Base-by-base conservation (phyloP, 495 filamentous ascomycete species). In the Talaromyces adpressus region DNA sequence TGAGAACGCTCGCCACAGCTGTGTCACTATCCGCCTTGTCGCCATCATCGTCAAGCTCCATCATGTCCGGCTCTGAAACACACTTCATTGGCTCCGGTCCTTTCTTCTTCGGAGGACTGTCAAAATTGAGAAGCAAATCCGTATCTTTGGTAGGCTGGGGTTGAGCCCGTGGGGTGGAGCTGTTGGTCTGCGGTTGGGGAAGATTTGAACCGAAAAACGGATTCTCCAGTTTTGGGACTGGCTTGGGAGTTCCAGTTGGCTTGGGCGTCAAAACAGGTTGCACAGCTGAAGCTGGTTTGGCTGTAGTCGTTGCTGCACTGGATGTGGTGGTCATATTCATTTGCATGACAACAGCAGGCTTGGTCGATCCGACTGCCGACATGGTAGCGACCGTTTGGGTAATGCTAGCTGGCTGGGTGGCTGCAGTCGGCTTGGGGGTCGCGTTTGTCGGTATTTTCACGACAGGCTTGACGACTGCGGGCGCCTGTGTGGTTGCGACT, bases 171-270 rank as follows among this genome's bases (percentile, higher is more conserved):
- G 5, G 23, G 12, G n/a, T 16, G n/a, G 14, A 22, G 22, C 9
- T 61, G 22, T 25, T 49, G n/a, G 39, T 14, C 41, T 14, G 61
- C 41, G 64, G 64, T 25, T 59, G 64, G 16, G 64, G 64, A 51
- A 66, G 39, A 59, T 66, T 63, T 20, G 61, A 59, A n/a, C 8
- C 32, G 3, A 45, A 49, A 47, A 61, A 27, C 7, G 41, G 36
- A n/a, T 51, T 23, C 4, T 52, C 59, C 18, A 9, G 23, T 23
- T 57, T 56, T 27, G 12, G 29, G 18, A 23, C 32, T 39, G 62
- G 39, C 29, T 57, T 57, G 36, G 36, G 36, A 39, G 36, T 39
- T 39, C 12, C 29, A 34, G 5, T 20, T 59, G 30, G 41, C n/a
- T 49, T 22, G 6, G 45, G 16, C n/a, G 45, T 49, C 18, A 1